Evolutionary conservation across 2,329 filamentous ascomycete genomes (phyloP), one percentile per base, ranked within the genome.

Genomic region (Aspergillus puulaauensis): DNA sequence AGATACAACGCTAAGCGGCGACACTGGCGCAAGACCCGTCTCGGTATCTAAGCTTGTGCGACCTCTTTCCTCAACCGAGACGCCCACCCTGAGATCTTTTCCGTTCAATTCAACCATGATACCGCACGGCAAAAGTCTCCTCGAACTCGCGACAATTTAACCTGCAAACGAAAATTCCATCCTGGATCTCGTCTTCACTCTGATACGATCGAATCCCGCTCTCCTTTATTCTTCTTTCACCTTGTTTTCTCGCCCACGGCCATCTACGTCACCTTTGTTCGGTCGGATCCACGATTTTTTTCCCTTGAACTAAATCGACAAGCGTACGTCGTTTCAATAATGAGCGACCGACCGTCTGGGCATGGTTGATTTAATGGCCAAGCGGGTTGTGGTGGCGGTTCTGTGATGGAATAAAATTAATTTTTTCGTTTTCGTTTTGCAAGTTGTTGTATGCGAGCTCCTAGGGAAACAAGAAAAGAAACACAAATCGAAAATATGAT

Each of bases 1-100:
- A 99, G 95, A 85, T 99, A 99, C 89, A 99, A 99, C 86, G 93
- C 95, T 76, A 99, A 99, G 91, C 86, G 95, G 82, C 90, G 95
- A 84, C 95, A 99, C 82, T 99, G 95, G 95, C 91, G 95, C 86
- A 99, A 99, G 93, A 98, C 95, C 79, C 90, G 92, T 79, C 91
- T 99, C 83, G 92, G 92, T 79, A 96, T 99, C 86, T 99, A 95
- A 86, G 86, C 81, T 66, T 60, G 64, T 59, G 52, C 80, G 52
- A 54, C 40, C n/a, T 7, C n/a, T 48, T 37, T 54, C 75, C 69
- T 69, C 68, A 66, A 65, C 67, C 67, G 66, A 69, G 64, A 65
- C 68, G 62, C 64, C 64, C 58, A 56, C 64, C 52, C 48, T 46
- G 59, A 56, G 62, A 68, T 61, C 64, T 58, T 62, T 61, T 66